These are phyloP conservation scores for Gaultheria prostrata DNA, from an alignment of 148 eudicot genomes.

Conservation along the genomic window DNA sequence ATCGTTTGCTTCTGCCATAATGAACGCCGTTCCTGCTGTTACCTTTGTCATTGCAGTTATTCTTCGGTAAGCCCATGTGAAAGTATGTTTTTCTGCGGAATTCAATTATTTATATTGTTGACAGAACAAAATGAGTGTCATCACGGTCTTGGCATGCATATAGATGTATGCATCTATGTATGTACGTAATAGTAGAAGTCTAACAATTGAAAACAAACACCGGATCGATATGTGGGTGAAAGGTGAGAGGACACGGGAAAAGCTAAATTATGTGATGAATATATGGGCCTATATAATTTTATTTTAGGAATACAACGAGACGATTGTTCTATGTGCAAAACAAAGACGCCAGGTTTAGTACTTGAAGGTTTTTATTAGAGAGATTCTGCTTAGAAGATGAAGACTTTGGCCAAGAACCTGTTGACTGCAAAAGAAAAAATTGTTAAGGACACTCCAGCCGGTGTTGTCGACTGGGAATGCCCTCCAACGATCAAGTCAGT, in stretches of 20 bases:
- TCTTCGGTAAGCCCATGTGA: constrained; percentile 42
- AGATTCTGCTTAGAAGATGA: too few relatives aligned
- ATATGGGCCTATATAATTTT: background rate
- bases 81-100: background rate
- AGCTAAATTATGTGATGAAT: background rate
- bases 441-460: too few relatives aligned
- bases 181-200: too few relatives aligned
- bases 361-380: too few relatives aligned
- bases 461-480: too few relatives aligned
- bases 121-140: too few relatives aligned
- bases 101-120: too few relatives aligned
- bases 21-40: constrained; percentile 53
- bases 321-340: background rate
- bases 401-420: too few relatives aligned
- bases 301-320: background rate
- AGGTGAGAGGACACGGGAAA: background rate
- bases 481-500: too few relatives aligned
- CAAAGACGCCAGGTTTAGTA: too few relatives aligned
- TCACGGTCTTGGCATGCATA: background rate
- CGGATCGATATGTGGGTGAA: background rate
- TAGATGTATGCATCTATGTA: too few relatives aligned
- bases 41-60: constrained; percentile 56
- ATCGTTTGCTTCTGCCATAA: constrained; percentile 47
- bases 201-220: background rate
- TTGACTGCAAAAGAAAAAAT: too few relatives aligned